Evolutionary conservation across 352 stramenopile species (phyloP).

Genomic region (Globisporangium radiosum): DNA sequence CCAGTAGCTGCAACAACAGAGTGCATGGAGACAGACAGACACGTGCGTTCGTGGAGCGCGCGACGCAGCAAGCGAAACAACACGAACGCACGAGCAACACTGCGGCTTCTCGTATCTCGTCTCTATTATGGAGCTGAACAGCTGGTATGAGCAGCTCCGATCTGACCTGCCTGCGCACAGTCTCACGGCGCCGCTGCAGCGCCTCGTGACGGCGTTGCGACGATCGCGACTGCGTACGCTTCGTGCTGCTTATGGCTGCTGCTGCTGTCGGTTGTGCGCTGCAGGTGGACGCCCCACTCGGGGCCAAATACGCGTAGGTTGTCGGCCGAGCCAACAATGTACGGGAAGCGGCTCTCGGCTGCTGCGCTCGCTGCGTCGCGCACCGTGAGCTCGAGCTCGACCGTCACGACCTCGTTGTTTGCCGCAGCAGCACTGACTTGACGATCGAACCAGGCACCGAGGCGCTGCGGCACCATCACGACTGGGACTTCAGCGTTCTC

Average conservation of each 20-base stretch:
- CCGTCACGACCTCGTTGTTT: slow-evolving; percentile 13
- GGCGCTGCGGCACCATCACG: slow-evolving; percentile 58
- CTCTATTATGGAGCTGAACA: too few relatives aligned
- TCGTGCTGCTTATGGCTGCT: slow-evolving; percentile 12
- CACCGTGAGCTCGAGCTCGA: slow-evolving; percentile 34
- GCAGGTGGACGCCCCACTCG: slow-evolving; percentile 53
- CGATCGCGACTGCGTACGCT: slow-evolving; percentile 45
- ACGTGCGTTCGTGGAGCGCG: background rate
- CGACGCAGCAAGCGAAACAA: background rate
- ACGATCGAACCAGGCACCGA: slow-evolving; percentile 48
- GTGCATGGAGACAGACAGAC: background rate
- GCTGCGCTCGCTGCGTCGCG: slow-evolving; percentile 14
- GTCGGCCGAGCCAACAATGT: slow-evolving; percentile 31
- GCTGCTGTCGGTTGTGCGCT: slow-evolving; percentile 6
- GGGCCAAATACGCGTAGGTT: slow-evolving; percentile 44
- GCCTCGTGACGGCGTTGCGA: slow-evolving; percentile 26
- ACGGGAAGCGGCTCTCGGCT: slow-evolving; percentile 24
- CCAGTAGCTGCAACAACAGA: background rate
- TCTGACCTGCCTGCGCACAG: background rate
- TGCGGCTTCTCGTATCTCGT: too few relatives aligned
- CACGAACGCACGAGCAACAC: background rate
- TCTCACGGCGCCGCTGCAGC: slow-evolving; percentile 12
- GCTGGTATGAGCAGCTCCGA: too few relatives aligned
- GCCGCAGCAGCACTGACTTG: slow-evolving; percentile 4
- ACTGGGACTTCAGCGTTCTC: slow-evolving; percentile 24